Evolutionary conservation across 352 stramenopile genomes (phyloP), one percentile per base, ranked within the genome.

Genomic region (Phytophthora europaea): DNA sequence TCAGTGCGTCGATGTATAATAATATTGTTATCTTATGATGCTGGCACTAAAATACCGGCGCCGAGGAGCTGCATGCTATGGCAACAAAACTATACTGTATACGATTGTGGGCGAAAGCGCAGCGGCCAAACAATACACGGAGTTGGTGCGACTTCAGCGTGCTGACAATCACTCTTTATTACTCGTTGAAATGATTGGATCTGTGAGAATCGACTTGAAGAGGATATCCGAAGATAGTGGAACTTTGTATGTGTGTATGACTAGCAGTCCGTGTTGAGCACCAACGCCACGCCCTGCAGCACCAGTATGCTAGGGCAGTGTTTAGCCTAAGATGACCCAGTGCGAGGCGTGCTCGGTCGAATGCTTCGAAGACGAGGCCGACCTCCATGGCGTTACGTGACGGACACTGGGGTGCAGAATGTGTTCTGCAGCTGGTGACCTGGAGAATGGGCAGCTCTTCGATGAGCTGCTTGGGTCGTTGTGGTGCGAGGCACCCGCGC

Each of bases 351-450:
- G 97, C 61, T 99, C 92, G 12, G 90, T 84, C 13, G 93, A 97
- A 43, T 90, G 95, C 97, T 70, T 98, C 91, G 72, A 99, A 98
- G 20, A 99, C 95, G 18, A 99, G 81, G 0, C 96, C 96, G 22
- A 99, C 93, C 28, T 96, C 97, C 95, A 99, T 99, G 36, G 97
- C 96, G 65, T 99, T 99, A 12, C 93, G 85, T 99, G 22, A 99
- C 96, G 75, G 99, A 99, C 56, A 99, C 95, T 10, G 97, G 97
- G 22, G 96, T 98, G 20, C 23, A 2, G 23, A 99, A 99, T 0
- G 94, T 98, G 71, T 98, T 97, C 52, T 98, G 91, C 26, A 98
- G 78, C 80, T 99, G 63, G 98, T 98, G 15, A 99, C 92, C 61
- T 98, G 90, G 43, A 99, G 77, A 57, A 99, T 96, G 4, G 96